Percentiles rank a stretch among this genome's conserved stretches.
phyloP scores from a whole-genome alignment of 495 filamentous ascomycete genomes.

The Penicillium canescens region DNA sequence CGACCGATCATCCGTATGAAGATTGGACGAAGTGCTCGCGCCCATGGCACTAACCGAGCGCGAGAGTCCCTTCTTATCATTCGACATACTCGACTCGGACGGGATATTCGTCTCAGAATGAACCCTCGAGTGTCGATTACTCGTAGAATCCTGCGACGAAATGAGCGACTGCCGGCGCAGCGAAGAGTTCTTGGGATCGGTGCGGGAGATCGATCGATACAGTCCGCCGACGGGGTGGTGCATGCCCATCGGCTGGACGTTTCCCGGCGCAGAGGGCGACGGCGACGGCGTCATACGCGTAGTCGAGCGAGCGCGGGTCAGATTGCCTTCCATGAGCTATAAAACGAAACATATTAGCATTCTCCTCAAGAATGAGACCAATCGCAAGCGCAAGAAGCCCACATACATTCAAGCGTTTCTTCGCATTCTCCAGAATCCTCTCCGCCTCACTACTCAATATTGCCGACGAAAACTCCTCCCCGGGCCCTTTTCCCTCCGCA shows the following conservation, averaged over 20 bases:
- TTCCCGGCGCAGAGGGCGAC: constrained; percentile 39
- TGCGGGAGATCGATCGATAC: constrained; percentile 44
- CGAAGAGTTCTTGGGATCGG: constrained; percentile 36
- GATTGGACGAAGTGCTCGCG: constrained; percentile 34
- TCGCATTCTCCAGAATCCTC: constrained; percentile 86
- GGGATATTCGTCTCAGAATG: constrained; percentile 59
- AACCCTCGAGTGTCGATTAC: constrained; percentile 54
- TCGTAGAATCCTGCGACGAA: constrained; percentile 35
- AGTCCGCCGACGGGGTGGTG: constrained; percentile 38
- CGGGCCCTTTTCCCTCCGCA: constrained; percentile 33
- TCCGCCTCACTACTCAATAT: constrained; percentile 82
- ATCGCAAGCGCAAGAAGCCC: background rate
- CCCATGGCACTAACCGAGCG: constrained; percentile 48
- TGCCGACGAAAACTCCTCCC: constrained; percentile 63
- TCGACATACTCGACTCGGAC: constrained; percentile 31
- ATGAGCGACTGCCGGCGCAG: constrained; percentile 41
- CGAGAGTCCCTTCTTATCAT: constrained; percentile 28
- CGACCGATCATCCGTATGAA: constrained; percentile 39
- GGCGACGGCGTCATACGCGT: constrained; percentile 61
- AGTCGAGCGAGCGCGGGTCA: constrained; percentile 75
- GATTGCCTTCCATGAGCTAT: constrained; percentile 90
- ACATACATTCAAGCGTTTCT: constrained; percentile 81
- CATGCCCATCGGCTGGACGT: constrained; percentile 21
- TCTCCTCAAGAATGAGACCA: background rate
- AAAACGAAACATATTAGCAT: constrained; percentile 13